Base-by-base conservation (phyloP, 768 basidiomycete genomes). In the Auricularia auricula-judae region DNA sequence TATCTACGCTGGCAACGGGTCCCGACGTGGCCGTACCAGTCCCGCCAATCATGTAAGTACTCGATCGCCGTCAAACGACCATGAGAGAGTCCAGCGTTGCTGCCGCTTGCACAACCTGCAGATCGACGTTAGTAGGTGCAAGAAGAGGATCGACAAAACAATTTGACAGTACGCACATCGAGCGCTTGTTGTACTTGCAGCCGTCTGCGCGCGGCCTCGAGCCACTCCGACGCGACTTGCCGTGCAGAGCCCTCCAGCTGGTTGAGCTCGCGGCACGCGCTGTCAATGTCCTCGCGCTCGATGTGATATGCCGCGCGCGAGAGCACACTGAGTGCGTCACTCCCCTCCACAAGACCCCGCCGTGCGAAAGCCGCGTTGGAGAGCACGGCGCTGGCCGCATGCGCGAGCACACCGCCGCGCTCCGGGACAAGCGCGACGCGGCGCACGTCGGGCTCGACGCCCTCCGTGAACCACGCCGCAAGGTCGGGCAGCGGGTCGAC, bases 361-460 rank as follows among this genome's bases (percentile, higher is more conserved):
- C 89, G 80, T 73, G 84, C 85, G 79, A 98, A 96, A 63, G 85
- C 79, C 67, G 97, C 80, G 47, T 82, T 77, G 11, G 89, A 88
- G 62, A 97, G 76, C 33, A 86, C 77, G 61, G 85, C 82, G n/a
- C 89, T 92, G 12, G 91, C 87, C 23, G 97, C 77, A 73, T 93
- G 91, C 2, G 93, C 87, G 12, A 97, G 78, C 47, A 98, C 81
- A 23, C 93, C 93, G 3, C 93, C 93, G 74, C 87, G 80, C 69
- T 96, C 91, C 2, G 97, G 97, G 2, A 98, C 93, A 61, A 99
- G 81, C 5, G 95, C 89, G n/a, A 97, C 93, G 63, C 83, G 85
- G 34, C 88, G 83, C 61, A 98, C 87, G 65, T 86, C 87, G 16
- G 93, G 93, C 1, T 85, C 84, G 54, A 99, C 90, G 36, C 86